Evolutionary conservation across 495 filamentous ascomycete species (phyloP).

Genomic region (Penicillium coffeae): DNA sequence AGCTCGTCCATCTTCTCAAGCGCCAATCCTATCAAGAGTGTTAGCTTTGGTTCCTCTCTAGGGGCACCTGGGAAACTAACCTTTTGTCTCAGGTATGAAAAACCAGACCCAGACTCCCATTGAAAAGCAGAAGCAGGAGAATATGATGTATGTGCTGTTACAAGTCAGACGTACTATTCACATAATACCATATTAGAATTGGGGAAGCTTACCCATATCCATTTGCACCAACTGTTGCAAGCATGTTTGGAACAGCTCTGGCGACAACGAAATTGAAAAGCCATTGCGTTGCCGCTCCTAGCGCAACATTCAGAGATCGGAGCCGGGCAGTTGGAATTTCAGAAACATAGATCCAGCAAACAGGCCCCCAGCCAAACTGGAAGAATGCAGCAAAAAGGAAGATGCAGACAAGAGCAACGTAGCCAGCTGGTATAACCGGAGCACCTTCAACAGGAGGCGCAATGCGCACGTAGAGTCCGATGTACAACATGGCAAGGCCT

Average conservation of each 20-base stretch:
- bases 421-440: constrained; percentile 55
- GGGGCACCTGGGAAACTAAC: constrained; percentile 20
- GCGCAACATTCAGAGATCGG: constrained; percentile 62
- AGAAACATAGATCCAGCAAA: constrained; percentile 72
- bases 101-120: constrained; percentile 70
- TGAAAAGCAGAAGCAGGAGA: constrained; percentile 56
- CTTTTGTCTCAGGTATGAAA: constrained; percentile 72
- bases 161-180: constrained; percentile 2
- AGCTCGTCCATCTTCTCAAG: constrained; percentile 38
- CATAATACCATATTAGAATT: constrained; percentile 32
- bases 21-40: constrained; percentile 26
- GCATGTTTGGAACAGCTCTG: constrained; percentile 38
- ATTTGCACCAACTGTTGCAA: constrained; percentile 53
- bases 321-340: constrained; percentile 71
- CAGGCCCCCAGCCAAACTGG: constrained; percentile 76
- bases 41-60: background rate
- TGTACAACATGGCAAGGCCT: constrained; percentile 71
- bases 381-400: constrained; percentile 74
- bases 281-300: constrained; percentile 64
- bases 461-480: constrained; percentile 74
- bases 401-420: constrained; percentile 66
- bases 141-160: constrained; percentile 37
- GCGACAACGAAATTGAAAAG: constrained; percentile 41
- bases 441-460: constrained; percentile 53
- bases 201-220: constrained; percentile 52